Base-by-base conservation (phyloP, 2,329 filamentous ascomycete genomes). In the Diaporthe sp. region DNA sequence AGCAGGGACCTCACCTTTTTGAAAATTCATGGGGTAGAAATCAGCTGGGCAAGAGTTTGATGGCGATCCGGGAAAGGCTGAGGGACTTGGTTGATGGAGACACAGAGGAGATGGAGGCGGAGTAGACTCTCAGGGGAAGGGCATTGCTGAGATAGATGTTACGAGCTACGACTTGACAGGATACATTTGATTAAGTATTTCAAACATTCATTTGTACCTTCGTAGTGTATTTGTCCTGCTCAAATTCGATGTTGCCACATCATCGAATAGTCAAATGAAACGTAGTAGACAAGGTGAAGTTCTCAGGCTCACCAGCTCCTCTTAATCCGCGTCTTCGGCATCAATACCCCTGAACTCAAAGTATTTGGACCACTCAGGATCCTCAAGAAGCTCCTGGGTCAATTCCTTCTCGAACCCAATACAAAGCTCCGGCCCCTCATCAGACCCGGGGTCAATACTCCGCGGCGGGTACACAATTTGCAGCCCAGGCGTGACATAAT, bases 291-390 rank as follows among this genome's bases (percentile, higher is more conserved):
- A 6, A 15, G 42, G 2, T 12, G 1, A 17, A 53, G 22, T 4
- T 2, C 22, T 49, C 4, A 22, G 17, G 22, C 1, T 53, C 3
- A 53, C 19, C 34, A 25, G 19, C 3, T 17, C 12, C 22, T 1
- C n/a, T 37, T n/a, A 51, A 15, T 67, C 44, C 9, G 17, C 44
- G 4, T 51, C 62, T 25, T 37, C 62, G 3, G 62, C 44, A 59
- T 74, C 83, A n/a, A 86, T 76, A 0, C 83, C 84, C 46, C 84
- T 77, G 53, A 81, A 85, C 74, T 85, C 84, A 74, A 86, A 85
- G n/a, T 82, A 86, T 67, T 78, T 61, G 28, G 75, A 82, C 82
- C 82, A 84, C 73, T 85, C 80, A 1, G 73, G 42, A 69, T 86
- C 83, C 7, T 82, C 76, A 4, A 85, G 77, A n/a, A 86, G 62